A percentile compares a stretch with the other conserved stretches of the same genome.
These are phyloP conservation scores for Sphagnum fallax DNA, from an alignment of 228 moss, liverwort and hornwort species.

Conservation along the genomic window DNA sequence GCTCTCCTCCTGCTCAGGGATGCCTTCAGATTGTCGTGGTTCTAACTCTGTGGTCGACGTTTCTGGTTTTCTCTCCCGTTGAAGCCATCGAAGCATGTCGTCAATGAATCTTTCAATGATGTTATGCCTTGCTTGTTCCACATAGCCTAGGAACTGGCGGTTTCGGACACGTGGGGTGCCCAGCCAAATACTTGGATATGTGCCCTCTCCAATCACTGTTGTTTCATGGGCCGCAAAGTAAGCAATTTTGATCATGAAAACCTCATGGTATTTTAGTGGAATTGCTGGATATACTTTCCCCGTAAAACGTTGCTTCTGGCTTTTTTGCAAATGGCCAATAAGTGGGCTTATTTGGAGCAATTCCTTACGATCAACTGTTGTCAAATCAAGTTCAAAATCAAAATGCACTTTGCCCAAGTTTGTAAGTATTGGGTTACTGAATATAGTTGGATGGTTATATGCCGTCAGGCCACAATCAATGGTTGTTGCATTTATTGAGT, in stretches of 20 bases:
- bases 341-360: constrained; percentile 38
- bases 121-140: constrained; percentile 49
- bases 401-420: constrained; percentile 67
- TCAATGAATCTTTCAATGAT: constrained; percentile 36
- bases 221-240: constrained; percentile 65
- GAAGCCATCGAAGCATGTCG: constrained; percentile 13
- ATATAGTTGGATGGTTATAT: constrained; percentile 40
- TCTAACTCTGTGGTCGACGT: background rate
- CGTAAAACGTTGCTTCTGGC: constrained; percentile 48
- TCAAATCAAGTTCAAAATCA: constrained; percentile 67
- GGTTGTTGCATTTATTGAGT: constrained; percentile 30
- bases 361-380: constrained; percentile 24
- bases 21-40: background rate
- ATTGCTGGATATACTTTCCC: constrained; percentile 22
- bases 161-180: constrained; percentile 58
- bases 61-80: background rate
- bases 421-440: constrained; percentile 38
- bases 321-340: constrained; percentile 35
- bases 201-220: constrained; percentile 58
- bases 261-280: constrained; percentile 57
- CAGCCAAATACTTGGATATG: constrained; percentile 77
- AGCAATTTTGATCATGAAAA: constrained; percentile 51
- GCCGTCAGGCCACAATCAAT: constrained; percentile 56
- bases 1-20: constrained; percentile 4
- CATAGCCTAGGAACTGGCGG: constrained; percentile 55